Percentiles rank a stretch among this genome's conserved stretches.
These are phyloP conservation scores for Grammothele lineata DNA, from an alignment of 768 basidiomycete genomes.

Conservation along the genomic window DNA sequence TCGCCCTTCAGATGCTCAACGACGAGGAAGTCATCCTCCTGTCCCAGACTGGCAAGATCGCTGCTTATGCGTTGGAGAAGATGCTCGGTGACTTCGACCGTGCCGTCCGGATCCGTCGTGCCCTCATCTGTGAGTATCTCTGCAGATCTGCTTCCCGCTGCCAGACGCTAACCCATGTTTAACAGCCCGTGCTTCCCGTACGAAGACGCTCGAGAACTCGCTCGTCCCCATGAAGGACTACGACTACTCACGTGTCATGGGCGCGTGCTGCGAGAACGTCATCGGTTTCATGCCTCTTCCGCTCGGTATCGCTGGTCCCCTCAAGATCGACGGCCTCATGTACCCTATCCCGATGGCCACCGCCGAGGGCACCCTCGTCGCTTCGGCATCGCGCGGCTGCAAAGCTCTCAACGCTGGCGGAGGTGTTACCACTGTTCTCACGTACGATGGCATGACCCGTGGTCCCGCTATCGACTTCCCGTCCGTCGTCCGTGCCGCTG, in stretches of 20 bases:
- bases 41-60: conserved; percentile 88
- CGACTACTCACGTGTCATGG: conserved; percentile 91
- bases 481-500: conserved; percentile 68
- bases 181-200: conserved; percentile 77
- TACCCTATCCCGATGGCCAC: conserved; percentile 98
- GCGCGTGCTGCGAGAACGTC: conserved; percentile 99
- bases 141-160: neutral
- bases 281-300: conserved; percentile 96
- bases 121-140: conserved; percentile 76
- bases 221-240: conserved; percentile 81
- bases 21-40: conserved; percentile 93
- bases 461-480: conserved; percentile 99
- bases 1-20: conserved; percentile 57
- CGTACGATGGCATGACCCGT: conserved; percentile 94
- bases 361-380: conserved; percentile 98
- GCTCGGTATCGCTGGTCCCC: conserved; percentile 93
- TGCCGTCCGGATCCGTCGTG: conserved; percentile 82
- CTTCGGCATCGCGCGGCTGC: conserved; percentile 95
- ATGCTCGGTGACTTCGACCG: conserved; percentile 84
- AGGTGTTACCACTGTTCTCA: conserved; percentile 91
- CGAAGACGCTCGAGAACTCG: conserved; percentile 79
- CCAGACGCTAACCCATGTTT: conserved; percentile 1
- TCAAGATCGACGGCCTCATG: conserved; percentile 80
- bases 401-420: conserved; percentile 97
- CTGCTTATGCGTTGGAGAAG: conserved; percentile 94